Evolutionary conservation across 1,284 basidiomycete species (phyloP).

Genomic region (Cutaneotrichosporon cutaneum): DNA sequence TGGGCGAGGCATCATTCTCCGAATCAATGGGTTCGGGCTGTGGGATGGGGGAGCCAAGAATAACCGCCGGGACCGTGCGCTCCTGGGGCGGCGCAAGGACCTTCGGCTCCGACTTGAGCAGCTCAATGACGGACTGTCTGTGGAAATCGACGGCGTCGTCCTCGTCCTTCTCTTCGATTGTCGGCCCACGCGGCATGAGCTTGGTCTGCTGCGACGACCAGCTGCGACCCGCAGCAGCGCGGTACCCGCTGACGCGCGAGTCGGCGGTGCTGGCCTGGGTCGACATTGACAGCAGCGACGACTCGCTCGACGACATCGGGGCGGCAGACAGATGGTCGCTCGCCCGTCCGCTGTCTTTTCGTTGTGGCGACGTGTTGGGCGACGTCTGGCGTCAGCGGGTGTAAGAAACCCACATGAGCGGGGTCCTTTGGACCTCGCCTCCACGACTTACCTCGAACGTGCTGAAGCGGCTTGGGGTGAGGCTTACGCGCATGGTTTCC

Average conservation of each 20-base stretch:
- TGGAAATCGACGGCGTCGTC: slow-evolving; percentile 15
- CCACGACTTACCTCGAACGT: slow-evolving; percentile 73
- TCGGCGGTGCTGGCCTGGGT: slow-evolving; percentile 15
- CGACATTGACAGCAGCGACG: slow-evolving; percentile 19
- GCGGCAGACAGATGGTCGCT: slow-evolving; percentile 12
- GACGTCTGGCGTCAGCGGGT: slow-evolving; percentile 10
- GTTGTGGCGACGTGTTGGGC: slow-evolving; percentile 12
- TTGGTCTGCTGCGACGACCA: slow-evolving; percentile 15
- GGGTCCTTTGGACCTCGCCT: neutral
- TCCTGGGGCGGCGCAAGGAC: neutral
- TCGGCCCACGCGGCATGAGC: slow-evolving; percentile 31
- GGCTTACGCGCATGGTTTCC: slow-evolving; percentile 87
- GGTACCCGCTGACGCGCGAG: slow-evolving; percentile 16
- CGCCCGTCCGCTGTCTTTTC: neutral
- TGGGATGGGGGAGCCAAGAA: slow-evolving; percentile 34
- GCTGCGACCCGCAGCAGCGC: slow-evolving; percentile 18
- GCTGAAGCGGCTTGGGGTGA: slow-evolving; percentile 86
- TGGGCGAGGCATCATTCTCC: neutral
- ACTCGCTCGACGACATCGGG: slow-evolving; percentile 20
- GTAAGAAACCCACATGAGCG: no score
- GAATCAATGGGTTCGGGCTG: neutral
- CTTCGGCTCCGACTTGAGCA: slow-evolving; percentile 9
- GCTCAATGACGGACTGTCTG: slow-evolving; percentile 14
- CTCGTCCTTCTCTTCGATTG: slow-evolving; percentile 42
- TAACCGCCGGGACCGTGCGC: slow-evolving; percentile 42